phyloP scores from a whole-genome alignment of 2,329 filamentous ascomycete species.

The Fusarium nisikadoi region DNA sequence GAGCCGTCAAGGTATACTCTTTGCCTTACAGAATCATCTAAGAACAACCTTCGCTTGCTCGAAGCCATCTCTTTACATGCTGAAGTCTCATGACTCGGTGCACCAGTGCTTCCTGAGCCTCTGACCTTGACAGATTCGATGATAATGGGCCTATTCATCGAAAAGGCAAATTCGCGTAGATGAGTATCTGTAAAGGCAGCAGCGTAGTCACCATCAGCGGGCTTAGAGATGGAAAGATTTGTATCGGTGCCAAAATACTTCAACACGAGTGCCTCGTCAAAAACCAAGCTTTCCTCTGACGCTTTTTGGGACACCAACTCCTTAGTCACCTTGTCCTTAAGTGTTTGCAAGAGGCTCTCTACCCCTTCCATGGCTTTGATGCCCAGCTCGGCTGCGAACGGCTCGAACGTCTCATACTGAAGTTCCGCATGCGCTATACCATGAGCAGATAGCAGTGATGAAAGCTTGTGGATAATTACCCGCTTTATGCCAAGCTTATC shows the following conservation, averaged over 20 bases:
- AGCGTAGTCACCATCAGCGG: constrained; percentile 50
- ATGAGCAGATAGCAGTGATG: constrained; percentile 55
- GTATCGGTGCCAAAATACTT: constrained; percentile 59
- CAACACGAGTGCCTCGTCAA: constrained; percentile 56
- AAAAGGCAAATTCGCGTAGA: constrained; percentile 55
- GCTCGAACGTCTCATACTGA: constrained; percentile 51
- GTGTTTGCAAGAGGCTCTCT: constrained; percentile 31
- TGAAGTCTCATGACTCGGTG: neutral
- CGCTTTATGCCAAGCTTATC: constrained; percentile 52
- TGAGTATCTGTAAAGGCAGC: constrained; percentile 52
- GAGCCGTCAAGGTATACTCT: constrained; percentile 7
- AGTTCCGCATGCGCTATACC: constrained; percentile 56
- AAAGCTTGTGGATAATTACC: constrained; percentile 56
- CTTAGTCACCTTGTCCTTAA: constrained; percentile 47
- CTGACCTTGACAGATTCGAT: constrained; percentile 53
- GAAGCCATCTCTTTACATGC: neutral
- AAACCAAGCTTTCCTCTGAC: constrained; percentile 50
- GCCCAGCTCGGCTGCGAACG: constrained; percentile 42
- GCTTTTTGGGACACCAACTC: constrained; percentile 57
- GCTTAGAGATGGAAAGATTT: constrained; percentile 56
- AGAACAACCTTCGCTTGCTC: neutral
- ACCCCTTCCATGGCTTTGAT: constrained; percentile 21
- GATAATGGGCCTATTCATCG: constrained; percentile 50
- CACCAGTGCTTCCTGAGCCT: constrained; percentile 7
- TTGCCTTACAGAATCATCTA: neutral